A percentile compares a stretch with the other conserved stretches of the same genome.
Conservation (phyloP, 2,329 filamentous ascomycete genomes). For the Exophiala bonariae region DNA sequence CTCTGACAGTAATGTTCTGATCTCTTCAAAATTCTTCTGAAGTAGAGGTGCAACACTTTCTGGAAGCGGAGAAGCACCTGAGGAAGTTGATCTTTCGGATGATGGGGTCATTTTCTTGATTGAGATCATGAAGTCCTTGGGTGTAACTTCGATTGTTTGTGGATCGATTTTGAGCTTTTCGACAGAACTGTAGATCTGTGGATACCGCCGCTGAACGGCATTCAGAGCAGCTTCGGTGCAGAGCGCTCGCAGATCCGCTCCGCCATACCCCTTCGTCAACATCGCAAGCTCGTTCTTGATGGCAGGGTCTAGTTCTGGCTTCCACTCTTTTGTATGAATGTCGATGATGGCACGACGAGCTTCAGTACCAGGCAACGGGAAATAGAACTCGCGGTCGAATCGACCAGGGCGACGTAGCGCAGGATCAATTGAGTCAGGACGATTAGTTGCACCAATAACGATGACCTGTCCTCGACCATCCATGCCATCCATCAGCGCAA, state of each 20-base stretch:
- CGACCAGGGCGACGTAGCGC: constrained; percentile 90
- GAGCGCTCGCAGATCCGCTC: constrained; percentile 88
- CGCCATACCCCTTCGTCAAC: constrained; percentile 92
- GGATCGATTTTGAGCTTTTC: constrained; percentile 89
- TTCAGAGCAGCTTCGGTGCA: constrained; percentile 96
- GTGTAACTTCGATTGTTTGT: constrained; percentile 77
- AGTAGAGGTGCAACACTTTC: constrained; percentile 80
- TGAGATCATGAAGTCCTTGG: constrained; percentile 96
- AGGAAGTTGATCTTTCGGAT: constrained; percentile 84
- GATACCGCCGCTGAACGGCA: constrained; percentile 90
- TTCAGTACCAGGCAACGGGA: constrained; percentile 80
- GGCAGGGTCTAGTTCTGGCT: constrained; percentile 66
- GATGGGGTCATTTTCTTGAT: constrained; percentile 96
- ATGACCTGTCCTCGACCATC: constrained; percentile 97
- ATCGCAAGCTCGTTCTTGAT: constrained; percentile 83
- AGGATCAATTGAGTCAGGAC: constrained; percentile 93
- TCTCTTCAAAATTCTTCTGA: constrained; percentile 67
- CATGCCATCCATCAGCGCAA: constrained; percentile 97
- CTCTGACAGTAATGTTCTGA: constrained; percentile 69
- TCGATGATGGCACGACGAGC: constrained; percentile 84
- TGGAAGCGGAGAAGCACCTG: constrained; percentile 78
- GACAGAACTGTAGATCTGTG: constrained; percentile 89
- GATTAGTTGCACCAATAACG: constrained; percentile 97
- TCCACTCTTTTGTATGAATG: constrained; percentile 95
- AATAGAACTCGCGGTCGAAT: constrained; percentile 98